Conservation (phyloP, 495 filamentous ascomycete species). For the Penicillium samsonianum region DNA sequence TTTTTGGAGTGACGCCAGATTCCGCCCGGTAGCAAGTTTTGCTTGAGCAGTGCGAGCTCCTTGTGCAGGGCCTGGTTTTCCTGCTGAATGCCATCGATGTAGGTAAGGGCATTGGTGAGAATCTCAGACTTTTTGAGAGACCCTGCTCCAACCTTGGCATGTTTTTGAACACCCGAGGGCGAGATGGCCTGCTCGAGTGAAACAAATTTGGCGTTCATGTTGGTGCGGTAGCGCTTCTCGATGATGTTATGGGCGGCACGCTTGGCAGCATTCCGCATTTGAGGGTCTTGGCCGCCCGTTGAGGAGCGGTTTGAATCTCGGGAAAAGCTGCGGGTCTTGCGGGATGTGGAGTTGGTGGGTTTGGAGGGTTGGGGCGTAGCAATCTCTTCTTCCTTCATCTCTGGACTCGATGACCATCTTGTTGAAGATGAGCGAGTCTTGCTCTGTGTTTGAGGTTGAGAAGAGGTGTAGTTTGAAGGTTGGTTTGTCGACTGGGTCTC, state of each 20-base stretch:
- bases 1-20: conserved; percentile 33
- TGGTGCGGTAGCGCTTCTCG: conserved; percentile 55
- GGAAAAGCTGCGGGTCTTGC: conserved; percentile 38
- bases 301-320: conserved; percentile 34
- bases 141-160: conserved; percentile 31
- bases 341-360: conserved; percentile 20
- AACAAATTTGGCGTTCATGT: conserved; percentile 56
- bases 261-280: conserved; percentile 47
- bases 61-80: conserved; percentile 43
- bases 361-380: conserved; percentile 19
- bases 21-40: conserved; percentile 35
- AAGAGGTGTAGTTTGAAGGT: conserved; percentile 16
- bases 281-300: conserved; percentile 21
- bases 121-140: conserved; percentile 57
- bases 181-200: conserved; percentile 46
- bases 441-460: conserved; percentile 20
- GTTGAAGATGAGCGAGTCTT: conserved; percentile 20
- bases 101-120: conserved; percentile 68
- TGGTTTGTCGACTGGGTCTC: conserved; percentile 17
- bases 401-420: conserved; percentile 40
- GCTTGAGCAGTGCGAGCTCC: conserved; percentile 41
- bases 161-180: conserved; percentile 27
- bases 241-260: conserved; percentile 56
- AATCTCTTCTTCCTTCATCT: conserved; percentile 36
- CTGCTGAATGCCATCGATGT: conserved; percentile 58